Conservation (phyloP, 345 rosid species). For the Citrus unshiu region DNA sequence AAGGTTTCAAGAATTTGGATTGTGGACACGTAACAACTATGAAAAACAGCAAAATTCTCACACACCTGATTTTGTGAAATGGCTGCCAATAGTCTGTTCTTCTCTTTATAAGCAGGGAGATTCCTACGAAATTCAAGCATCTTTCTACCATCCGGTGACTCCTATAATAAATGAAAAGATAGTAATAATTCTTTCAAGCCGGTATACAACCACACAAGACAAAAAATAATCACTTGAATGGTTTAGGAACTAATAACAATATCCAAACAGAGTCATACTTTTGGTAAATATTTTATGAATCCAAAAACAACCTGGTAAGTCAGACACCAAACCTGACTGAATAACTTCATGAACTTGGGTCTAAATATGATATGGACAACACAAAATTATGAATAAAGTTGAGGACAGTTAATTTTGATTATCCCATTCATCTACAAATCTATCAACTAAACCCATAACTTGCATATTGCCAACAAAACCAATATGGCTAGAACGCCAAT, state of each 20-base stretch:
- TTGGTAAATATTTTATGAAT: background rate
- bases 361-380: background rate
- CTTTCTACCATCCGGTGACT: constrained; percentile 62
- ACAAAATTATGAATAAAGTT: background rate
- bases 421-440: background rate
- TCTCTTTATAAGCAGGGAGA: constrained; percentile 83
- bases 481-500: background rate
- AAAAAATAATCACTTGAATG: background rate
- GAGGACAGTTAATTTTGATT: background rate
- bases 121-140: constrained; percentile 61
- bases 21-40: background rate
- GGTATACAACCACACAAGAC: constrained; percentile 1
- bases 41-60: background rate
- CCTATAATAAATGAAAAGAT: constrained; percentile 32
- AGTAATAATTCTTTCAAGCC: background rate
- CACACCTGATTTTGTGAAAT: constrained; percentile 75
- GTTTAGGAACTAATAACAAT: background rate
- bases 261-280: background rate
- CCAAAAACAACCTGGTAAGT: background rate
- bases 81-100: constrained; percentile 53
- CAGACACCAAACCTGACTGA: background rate
- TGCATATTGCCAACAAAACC: background rate
- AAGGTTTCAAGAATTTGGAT: background rate
- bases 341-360: background rate
- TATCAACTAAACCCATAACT: background rate